Base-by-base conservation (phyloP, 257 asterid genomes). In the Plectranthus barbatus region DNA sequence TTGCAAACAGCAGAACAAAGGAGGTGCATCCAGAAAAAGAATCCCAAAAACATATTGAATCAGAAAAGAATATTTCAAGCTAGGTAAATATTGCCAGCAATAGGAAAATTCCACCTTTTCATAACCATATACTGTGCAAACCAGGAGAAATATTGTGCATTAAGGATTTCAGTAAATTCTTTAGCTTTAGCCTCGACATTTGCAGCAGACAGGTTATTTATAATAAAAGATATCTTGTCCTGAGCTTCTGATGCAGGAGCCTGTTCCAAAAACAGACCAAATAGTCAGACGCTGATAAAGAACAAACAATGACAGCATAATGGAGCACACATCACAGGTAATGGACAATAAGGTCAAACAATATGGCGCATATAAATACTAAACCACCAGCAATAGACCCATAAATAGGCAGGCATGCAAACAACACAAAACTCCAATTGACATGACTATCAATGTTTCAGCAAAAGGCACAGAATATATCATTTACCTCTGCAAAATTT, bases 61-160 rank as follows among this genome's bases (percentile, higher is more conserved):
- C 40, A 1, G 46, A 41, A 39, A 36, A 31, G 36, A 20, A 31
- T 17, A 49, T 52, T 6, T 26, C 50, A 62, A 26, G 49, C 48
- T 15, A 36, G 42, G 39, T 49, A 48, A 40, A 29, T 33, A 24
- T 41, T 19, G 42, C 19, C 40, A 36, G 41, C 31, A 46, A 24
- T 44, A 46, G n/a, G 34, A 11, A 45, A 65, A 24, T 12, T 75
- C 42, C 37, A 87, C 99, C 99, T 87, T 75, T 90, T 93, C 99
- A 93, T 93, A 74, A 93, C 97, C 88, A 93, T 78, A 75, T 93
- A 93, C 81, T 87, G 91, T 45, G 99, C 99, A 69, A 93, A 93
- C 99, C 99, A 93, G 50, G 96, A 89, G 78, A 79, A 93, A 57
- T 82, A 81, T 70, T 83, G 88, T 80, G 82, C 89, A 59, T 70